Percentiles rank a stretch among this genome's conserved stretches.
Evolutionary conservation across 108 stramenopile species (phyloP).

Genomic region (Fragilaria crotonensis): DNA sequence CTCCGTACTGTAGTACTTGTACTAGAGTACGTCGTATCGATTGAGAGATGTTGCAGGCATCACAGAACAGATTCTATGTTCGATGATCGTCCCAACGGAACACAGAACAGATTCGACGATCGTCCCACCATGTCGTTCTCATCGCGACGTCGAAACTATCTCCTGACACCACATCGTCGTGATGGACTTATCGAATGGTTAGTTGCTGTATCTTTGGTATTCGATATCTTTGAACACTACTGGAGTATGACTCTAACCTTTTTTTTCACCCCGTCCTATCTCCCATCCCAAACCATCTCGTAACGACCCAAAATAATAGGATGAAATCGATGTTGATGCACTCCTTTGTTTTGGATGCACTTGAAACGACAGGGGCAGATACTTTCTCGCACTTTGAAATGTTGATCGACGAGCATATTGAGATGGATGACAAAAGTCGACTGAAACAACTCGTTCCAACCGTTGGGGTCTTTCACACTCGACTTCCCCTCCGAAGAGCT

Average conservation of each 20-base stretch:
- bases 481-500: conserved; percentile 69
- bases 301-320: conserved; percentile 17
- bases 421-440: conserved; percentile 32
- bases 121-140: conserved; percentile 83
- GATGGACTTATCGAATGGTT: conserved; percentile 91
- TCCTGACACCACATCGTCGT: conserved; percentile 79
- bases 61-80: too few species aligned
- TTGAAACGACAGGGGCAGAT: conserved; percentile 76
- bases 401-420: conserved; percentile 83
- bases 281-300: background rate
- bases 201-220: conserved; percentile 3
- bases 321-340: conserved; percentile 92
- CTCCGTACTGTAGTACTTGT: too few species aligned
- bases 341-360: conserved; percentile 78
- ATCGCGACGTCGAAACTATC: conserved; percentile 79
- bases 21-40: too few species aligned
- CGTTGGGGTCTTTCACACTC: conserved; percentile 83
- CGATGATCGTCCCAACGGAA: too few species aligned
- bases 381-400: conserved; percentile 86
- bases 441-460: conserved; percentile 76
- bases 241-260: too few species aligned
- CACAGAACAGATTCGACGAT: too few species aligned
- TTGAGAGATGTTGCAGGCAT: too few species aligned
- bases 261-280: background rate
- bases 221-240: too few species aligned